These are phyloP conservation scores for Monilinia laxa DNA, from an alignment of 2,329 filamentous ascomycete species.

Conservation along the genomic window DNA sequence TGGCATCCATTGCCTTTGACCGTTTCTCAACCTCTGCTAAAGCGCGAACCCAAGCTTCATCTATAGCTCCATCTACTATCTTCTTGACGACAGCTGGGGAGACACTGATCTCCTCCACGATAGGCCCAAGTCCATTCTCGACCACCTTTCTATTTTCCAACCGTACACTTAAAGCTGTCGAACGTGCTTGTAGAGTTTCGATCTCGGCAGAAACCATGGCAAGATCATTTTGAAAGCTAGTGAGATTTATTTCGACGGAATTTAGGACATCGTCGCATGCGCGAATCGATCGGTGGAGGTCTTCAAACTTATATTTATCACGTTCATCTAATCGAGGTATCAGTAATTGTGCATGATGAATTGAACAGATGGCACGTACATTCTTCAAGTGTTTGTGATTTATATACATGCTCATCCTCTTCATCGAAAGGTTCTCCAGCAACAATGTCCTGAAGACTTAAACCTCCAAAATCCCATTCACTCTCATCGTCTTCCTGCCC, in stretches of 20 bases:
- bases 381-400: conserved; percentile 65
- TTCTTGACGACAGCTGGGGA: conserved; percentile 80
- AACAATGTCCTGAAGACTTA: conserved; percentile 65
- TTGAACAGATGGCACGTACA: conserved; percentile 53
- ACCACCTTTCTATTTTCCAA: conserved; percentile 87
- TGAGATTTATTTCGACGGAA: conserved; percentile 89
- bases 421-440: conserved; percentile 20
- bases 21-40: conserved; percentile 82
- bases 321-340: conserved; percentile 59
- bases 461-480: conserved; percentile 74
- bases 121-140: conserved; percentile 80
- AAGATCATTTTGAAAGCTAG: conserved; percentile 90
- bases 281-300: conserved; percentile 82
- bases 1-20: conserved; percentile 68
- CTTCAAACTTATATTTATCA: conserved; percentile 82
- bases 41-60: conserved; percentile 83
- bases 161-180: conserved; percentile 76
- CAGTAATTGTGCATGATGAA: conserved; percentile 23
- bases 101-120: conserved; percentile 89
- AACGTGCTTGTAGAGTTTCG: conserved; percentile 85
- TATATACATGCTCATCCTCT: conserved; percentile 43
- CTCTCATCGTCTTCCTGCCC: conserved; percentile 57
- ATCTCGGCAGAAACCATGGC: conserved; percentile 93
- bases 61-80: conserved; percentile 84
- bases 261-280: conserved; percentile 91